Percentiles rank a stretch among this genome's conserved stretches.
Conservation (phyloP, 2,329 filamentous ascomycete species). For the Boeremia lycopersici region DNA sequence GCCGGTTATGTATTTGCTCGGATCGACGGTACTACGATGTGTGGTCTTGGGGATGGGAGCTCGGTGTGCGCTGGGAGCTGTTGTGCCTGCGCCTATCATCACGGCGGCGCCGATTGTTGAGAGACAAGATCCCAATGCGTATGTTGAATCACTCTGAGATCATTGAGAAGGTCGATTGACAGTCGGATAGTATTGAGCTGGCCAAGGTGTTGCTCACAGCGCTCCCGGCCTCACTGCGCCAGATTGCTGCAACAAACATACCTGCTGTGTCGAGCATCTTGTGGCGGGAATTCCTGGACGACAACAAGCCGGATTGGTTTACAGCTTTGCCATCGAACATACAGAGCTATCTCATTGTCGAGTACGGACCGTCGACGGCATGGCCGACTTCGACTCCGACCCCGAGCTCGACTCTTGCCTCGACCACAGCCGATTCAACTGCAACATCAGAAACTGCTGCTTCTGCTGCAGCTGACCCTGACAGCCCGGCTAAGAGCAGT, state of each 20-base stretch:
- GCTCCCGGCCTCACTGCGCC: slow-evolving; percentile 41
- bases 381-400: slow-evolving; percentile 27
- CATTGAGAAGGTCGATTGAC: slow-evolving; percentile 11
- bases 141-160: slow-evolving; percentile 13
- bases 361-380: slow-evolving; percentile 43
- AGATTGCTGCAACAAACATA: slow-evolving; percentile 44
- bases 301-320: slow-evolving; percentile 44
- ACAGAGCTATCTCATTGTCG: slow-evolving; percentile 41
- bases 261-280: slow-evolving; percentile 44
- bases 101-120: slow-evolving; percentile 36
- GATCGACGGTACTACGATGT: slow-evolving; percentile 17
- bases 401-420: slow-evolving; percentile 3
- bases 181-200: slow-evolving; percentile 36
- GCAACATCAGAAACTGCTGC: not conserved
- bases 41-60: slow-evolving; percentile 16
- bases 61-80: slow-evolving; percentile 20
- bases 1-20: slow-evolving; percentile 34
- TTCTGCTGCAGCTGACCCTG: slow-evolving; percentile 22
- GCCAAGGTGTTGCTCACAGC: slow-evolving; percentile 44
- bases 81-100: slow-evolving; percentile 28
- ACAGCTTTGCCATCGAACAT: slow-evolving; percentile 38
- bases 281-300: slow-evolving; percentile 42
- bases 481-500: slow-evolving; percentile 23
- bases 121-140: slow-evolving; percentile 41
- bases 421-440: slow-evolving; percentile 9